These are phyloP conservation scores for Hyphopichia khmerensis DNA, from an alignment of 1,139 yeast species.

Conservation along the genomic window DNA sequence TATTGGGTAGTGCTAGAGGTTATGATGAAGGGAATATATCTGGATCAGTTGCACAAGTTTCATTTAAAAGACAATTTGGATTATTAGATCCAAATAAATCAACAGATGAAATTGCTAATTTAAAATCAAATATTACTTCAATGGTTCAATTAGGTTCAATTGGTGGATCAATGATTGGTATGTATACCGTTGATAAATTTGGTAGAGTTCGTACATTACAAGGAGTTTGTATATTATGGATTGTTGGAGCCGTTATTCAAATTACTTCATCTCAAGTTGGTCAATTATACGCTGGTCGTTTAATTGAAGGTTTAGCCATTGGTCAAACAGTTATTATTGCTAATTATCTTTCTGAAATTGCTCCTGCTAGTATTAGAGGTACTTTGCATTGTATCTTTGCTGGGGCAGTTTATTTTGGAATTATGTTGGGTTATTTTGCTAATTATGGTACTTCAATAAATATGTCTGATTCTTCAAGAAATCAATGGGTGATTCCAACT, in stretches of 20 bases:
- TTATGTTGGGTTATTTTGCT: slow-evolving; percentile 51
- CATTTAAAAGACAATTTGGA: slow-evolving; percentile 47
- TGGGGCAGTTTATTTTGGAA: slow-evolving; percentile 56
- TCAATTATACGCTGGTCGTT: slow-evolving; percentile 54
- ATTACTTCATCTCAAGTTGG: slow-evolving; percentile 43
- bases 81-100: slow-evolving; percentile 39
- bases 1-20: slow-evolving; percentile 61
- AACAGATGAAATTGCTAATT: slow-evolving; percentile 38
- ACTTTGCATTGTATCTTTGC: slow-evolving; percentile 49
- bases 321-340: slow-evolving; percentile 63
- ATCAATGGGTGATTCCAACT: slow-evolving; percentile 40
- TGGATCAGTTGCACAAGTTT: slow-evolving; percentile 45
- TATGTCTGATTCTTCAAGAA: slow-evolving; percentile 23
- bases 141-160: slow-evolving; percentile 65
- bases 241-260: slow-evolving; percentile 49
- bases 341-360: slow-evolving; percentile 50
- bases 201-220: slow-evolving; percentile 58
- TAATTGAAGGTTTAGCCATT: slow-evolving; percentile 54
- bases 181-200: slow-evolving; percentile 49
- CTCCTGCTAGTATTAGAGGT: slow-evolving; percentile 56
- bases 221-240: slow-evolving; percentile 43
- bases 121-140: slow-evolving; percentile 55
- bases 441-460: slow-evolving; percentile 43
- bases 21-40: slow-evolving; percentile 57
- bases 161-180: slow-evolving; percentile 55